Base-by-base conservation (phyloP, 495 filamentous ascomycete genomes). In the Sphaerosporella brunnea region DNA sequence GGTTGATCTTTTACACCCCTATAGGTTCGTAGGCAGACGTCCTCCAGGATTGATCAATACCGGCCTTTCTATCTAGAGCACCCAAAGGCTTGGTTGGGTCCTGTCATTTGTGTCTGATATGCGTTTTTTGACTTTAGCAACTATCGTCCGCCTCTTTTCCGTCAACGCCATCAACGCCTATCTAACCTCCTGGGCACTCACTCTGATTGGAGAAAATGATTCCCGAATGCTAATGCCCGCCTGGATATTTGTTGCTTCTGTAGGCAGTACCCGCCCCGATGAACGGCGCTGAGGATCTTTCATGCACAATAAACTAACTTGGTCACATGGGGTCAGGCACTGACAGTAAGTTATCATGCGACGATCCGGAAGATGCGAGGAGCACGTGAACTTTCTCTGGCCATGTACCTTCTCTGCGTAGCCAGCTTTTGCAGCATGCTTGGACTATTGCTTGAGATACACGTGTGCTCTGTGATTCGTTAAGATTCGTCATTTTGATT, bases 241-340 rank as follows among this genome's bases (percentile, higher is more conserved):
- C 19, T 90, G 84, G 82, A 79, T 93, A 46, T 77, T 76, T 41
- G 88, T 93, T 46, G 79, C 83, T 42, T 84, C 75, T 34, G 81
- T 82, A 66, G 36, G 68, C 62, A 32, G 10, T 34, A 47, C 16
- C 21, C 16, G n/a, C 16, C n/a, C 45, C 26, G 7, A 10, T 40
- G 19, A 3, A 19, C 38, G 21, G 21, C 35, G 23, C 23, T 45
- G 23, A 28, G 48, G 32, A 23, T 28, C 19, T 30, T 25, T 16
- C n/a, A 41, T 15, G 2, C 23, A 42, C 9, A 21, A 23, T 20
- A 8, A n/a, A n/a, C n/a, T n/a, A n/a, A n/a, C n/a, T n/a, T n/a
- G n/a, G n/a, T n/a, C n/a, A n/a, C n/a, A n/a, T 23, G 24, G 46
- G 21, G 15, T 38, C 30, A 86, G 81, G 77, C 78, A 20, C 64